Percentiles rank a stretch among this genome's conserved stretches.
phyloP scores from a whole-genome alignment of 2,329 filamentous ascomycete genomes.

The Pseudogymnoascus verrucosus region DNA sequence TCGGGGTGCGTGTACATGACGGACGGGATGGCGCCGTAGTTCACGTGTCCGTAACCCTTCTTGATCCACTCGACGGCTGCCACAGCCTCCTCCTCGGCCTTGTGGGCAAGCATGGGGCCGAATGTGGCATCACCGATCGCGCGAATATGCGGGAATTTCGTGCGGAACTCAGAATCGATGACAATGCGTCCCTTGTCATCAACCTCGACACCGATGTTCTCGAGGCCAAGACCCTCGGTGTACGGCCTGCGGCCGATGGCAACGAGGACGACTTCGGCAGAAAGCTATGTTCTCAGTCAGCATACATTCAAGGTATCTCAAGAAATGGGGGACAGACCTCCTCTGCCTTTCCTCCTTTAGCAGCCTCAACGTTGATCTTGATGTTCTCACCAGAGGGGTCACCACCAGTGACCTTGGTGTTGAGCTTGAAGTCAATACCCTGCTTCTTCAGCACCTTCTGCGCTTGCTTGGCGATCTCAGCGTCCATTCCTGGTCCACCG shows the following conservation, averaged over 20 bases:
- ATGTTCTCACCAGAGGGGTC: slow-evolving; percentile 71
- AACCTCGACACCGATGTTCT: slow-evolving; percentile 85
- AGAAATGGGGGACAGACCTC: slow-evolving; percentile 48
- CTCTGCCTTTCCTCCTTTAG: slow-evolving; percentile 94
- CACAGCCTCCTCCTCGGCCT: slow-evolving; percentile 96
- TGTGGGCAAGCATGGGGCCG: slow-evolving; percentile 97
- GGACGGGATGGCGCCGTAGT: slow-evolving; percentile 94
- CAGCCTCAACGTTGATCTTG: slow-evolving; percentile 77
- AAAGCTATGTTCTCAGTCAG: slow-evolving; percentile 49
- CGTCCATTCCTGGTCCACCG: slow-evolving; percentile 94
- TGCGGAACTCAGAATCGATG: slow-evolving; percentile 98
- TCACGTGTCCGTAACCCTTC: slow-evolving; percentile 97
- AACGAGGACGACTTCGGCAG: slow-evolving; percentile 91
- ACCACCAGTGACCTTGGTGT: slow-evolving; percentile 87
- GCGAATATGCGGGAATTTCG: slow-evolving; percentile 93
- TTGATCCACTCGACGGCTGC: slow-evolving; percentile 94
- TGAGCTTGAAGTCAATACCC: slow-evolving; percentile 95
- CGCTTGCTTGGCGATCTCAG: slow-evolving; percentile 80
- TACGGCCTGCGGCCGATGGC: slow-evolving; percentile 95
- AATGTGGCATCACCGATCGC: slow-evolving; percentile 95
- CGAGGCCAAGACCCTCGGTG: slow-evolving; percentile 81
- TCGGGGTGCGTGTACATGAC: slow-evolving; percentile 99
- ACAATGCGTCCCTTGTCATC: slow-evolving; percentile 92
- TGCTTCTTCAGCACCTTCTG: slow-evolving; percentile 95
- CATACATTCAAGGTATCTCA: background rate